A percentile compares a stretch with the other conserved stretches of the same genome.
Evolutionary conservation across 345 rosid genomes (phyloP).

Genomic region (Erucastrum elatum): DNA sequence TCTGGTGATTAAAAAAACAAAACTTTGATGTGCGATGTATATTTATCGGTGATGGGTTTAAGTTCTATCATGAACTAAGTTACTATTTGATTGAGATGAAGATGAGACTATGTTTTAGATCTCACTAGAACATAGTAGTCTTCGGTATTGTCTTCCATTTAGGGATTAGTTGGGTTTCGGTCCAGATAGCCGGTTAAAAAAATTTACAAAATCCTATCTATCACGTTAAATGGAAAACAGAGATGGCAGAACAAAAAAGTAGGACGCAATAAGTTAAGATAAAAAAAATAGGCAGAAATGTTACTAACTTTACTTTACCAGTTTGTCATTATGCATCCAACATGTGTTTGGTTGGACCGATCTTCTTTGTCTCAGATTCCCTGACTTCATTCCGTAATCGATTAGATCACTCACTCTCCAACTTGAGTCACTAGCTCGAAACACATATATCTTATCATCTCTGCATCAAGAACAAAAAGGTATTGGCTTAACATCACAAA

Average conservation of each 20-base stretch:
- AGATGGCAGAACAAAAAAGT: not conserved
- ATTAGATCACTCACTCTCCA: slow-evolving; percentile 22
- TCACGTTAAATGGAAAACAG: not conserved
- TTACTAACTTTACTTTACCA: slow-evolving; percentile 7
- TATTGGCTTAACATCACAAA: not conserved
- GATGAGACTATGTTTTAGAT: too few species aligned
- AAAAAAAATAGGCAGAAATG: slow-evolving; percentile 5
- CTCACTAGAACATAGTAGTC: too few species aligned
- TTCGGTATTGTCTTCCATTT: too few species aligned
- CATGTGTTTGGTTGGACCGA: slow-evolving; percentile 22
- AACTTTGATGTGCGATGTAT: too few species aligned
- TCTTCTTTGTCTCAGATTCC: slow-evolving; percentile 29
- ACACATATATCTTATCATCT: slow-evolving; percentile 5
- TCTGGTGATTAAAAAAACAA: too few species aligned
- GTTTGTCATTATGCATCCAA: slow-evolving; percentile 33
- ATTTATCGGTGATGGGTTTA: too few species aligned
- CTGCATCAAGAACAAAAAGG: slow-evolving; percentile 3
- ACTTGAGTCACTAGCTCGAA: slow-evolving; percentile 3
- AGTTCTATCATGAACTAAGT: too few species aligned
- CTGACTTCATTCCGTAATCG: slow-evolving; percentile 5
- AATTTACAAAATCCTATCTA: not conserved
- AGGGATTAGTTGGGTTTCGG: too few species aligned
- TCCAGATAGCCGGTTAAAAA: not conserved
- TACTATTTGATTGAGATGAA: too few species aligned
- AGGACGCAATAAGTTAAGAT: not conserved